A percentile compares a stretch with the other conserved stretches of the same genome.
phyloP scores from a whole-genome alignment of 768 basidiomycete species.

The Tylopilus intermedius region DNA sequence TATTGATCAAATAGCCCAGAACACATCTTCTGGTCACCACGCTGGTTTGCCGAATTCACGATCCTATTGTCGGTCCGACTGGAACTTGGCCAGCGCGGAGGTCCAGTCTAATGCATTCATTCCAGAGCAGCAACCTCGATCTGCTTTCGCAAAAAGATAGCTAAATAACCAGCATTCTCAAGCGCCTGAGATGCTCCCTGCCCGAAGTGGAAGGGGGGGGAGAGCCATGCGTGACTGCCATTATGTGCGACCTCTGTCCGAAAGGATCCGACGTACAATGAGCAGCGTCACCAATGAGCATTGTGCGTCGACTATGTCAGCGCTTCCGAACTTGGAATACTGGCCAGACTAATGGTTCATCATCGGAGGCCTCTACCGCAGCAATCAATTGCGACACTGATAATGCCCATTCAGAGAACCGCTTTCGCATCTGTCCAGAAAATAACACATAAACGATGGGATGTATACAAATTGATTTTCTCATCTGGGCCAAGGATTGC shows the following conservation, averaged over 20 bases:
- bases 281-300: conserved; percentile 31
- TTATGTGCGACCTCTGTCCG: background rate
- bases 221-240: background rate
- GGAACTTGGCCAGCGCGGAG: conserved; percentile 19
- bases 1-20: conserved; percentile 18
- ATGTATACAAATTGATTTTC: background rate
- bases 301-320: conserved; percentile 22
- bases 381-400: conserved; percentile 26
- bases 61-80: conserved; percentile 24
- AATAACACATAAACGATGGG: background rate
- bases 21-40: conserved; percentile 21
- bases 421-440: conserved; percentile 17
- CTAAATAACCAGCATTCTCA: conserved; percentile 28
- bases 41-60: conserved; percentile 24
- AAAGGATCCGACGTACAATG: conserved; percentile 20
- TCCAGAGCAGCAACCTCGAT: conserved; percentile 1
- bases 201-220: conserved; percentile 27
- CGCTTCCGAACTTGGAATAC: conserved; percentile 20
- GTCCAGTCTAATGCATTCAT: conserved; percentile 11
- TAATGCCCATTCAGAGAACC: conserved; percentile 26
- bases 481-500: conserved; percentile 17
- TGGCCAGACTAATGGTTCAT: conserved; percentile 24
- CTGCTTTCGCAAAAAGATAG: conserved; percentile 20
- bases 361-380: conserved; percentile 13
- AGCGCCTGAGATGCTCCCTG: conserved; percentile 31